Percentiles rank a stretch among this genome's conserved stretches.
Evolutionary conservation across 805 yeast genomes (phyloP).

Genomic region (Suhomyces emberorum): DNA sequence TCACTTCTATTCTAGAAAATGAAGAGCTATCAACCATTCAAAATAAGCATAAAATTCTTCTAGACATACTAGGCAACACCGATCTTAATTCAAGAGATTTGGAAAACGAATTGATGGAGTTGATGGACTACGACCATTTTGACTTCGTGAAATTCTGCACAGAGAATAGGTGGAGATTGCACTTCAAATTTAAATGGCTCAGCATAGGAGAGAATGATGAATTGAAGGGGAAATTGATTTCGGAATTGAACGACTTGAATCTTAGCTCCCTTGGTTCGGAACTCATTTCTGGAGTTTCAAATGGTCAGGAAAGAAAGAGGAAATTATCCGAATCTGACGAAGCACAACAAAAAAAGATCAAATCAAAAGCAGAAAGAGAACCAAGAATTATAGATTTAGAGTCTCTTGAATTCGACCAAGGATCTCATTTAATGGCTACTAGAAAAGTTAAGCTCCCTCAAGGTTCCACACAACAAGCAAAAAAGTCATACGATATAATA

Average conservation of each 20-base stretch:
- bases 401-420: slow-evolving; percentile 65
- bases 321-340: slow-evolving; percentile 9
- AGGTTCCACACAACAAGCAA: slow-evolving; percentile 76
- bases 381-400: slow-evolving; percentile 65
- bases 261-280: slow-evolving; percentile 42
- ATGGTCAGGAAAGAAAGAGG: slow-evolving; percentile 18
- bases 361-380: slow-evolving; percentile 20
- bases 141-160: slow-evolving; percentile 48
- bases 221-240: slow-evolving; percentile 31
- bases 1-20: slow-evolving; percentile 36
- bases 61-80: slow-evolving; percentile 32
- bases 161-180: slow-evolving; percentile 48
- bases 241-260: slow-evolving; percentile 45
- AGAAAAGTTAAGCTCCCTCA: slow-evolving; percentile 72
- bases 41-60: slow-evolving; percentile 31
- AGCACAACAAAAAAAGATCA: slow-evolving; percentile 11
- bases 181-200: slow-evolving; percentile 51
- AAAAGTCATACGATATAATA: slow-evolving; percentile 78
- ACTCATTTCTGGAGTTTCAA: slow-evolving; percentile 15
- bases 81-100: slow-evolving; percentile 39
- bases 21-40: slow-evolving; percentile 39
- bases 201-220: slow-evolving; percentile 13
- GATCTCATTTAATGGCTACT: slow-evolving; percentile 63
- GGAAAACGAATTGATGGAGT: slow-evolving; percentile 52
- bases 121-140: slow-evolving; percentile 51